Evolutionary conservation across 164 flowering plant genomes (phyloP), one percentile per base, ranked within the genome.

Genomic region (Magnolia kwangsiensis): DNA sequence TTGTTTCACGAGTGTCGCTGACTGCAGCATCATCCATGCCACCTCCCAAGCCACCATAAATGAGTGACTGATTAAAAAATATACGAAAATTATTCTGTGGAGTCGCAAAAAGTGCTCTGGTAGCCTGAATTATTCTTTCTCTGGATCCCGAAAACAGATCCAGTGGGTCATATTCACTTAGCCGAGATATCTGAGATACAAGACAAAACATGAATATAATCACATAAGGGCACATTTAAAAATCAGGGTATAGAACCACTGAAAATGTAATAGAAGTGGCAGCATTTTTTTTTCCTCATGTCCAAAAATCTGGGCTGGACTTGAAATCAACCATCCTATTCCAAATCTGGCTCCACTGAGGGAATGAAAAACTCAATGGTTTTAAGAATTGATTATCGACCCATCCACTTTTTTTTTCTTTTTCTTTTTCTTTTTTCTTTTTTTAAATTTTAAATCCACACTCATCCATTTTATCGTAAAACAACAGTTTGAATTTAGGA

Each of bases 31-130:
- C 81, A 18, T 86, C 81, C 21, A 83, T 69, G 69, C 84, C 80
- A 82, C 92, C 81, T 14, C 85, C 81, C 21, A 83, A 67, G 69
- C 84, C 80, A 82, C 92, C 89, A 83, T 85, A 90, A 77, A 93
- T 68, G 64, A 90, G 90, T 50, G 89, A 80, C 51, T 97, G 96
- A 86, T 96, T 88, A 76, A 90, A 81, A 81, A 96, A 96, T 58
- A 94, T 84, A 21, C 98, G 90, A 63, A 96, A 89, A 77, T 92
- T 96, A 84, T 94, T 96, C 80, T 96, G 99, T 14, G 98, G 99
- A 24, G 87, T 88, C 63, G 81, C 65, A 80, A 86, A 89, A 50
- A 96, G 92, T 79, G 88, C 88, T 77, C 81, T 84, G 63, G 92
- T 80, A 31, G 98, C 98, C 80, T 82, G 89, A 50, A 67, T 72